Evolutionary conservation across 2,329 filamentous ascomycete species (phyloP).

Genomic region (Ceratocystis albifundus): DNA sequence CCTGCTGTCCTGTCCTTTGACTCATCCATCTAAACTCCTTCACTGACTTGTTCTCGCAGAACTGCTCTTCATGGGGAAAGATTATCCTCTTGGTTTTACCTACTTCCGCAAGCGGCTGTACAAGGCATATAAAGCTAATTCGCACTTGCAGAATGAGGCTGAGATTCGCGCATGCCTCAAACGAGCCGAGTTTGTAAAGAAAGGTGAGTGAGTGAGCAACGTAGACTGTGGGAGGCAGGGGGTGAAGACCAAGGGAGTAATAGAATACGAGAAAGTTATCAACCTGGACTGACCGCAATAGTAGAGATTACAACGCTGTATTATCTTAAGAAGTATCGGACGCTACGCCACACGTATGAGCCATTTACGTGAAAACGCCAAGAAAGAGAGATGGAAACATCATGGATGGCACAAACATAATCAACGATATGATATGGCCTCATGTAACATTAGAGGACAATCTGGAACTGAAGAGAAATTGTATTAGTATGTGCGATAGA

Average conservation of each 20-base stretch:
- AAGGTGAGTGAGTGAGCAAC: conserved; percentile 51
- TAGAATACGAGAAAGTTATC: too few relatives aligned
- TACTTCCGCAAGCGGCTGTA: conserved; percentile 77
- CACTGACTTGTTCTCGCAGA: conserved; percentile 40
- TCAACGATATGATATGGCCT: too few relatives aligned
- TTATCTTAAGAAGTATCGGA: conserved; percentile 83
- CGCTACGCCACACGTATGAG: conserved; percentile 72
- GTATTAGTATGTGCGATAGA: neutral
- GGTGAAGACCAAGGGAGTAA: neutral
- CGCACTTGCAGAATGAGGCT: conserved; percentile 55
- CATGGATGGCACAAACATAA: neutral
- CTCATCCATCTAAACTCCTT: neutral
- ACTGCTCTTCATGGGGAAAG: conserved; percentile 68
- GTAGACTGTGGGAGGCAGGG: neutral
- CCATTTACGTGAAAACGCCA: conserved; percentile 21
- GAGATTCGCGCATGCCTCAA: conserved; percentile 66
- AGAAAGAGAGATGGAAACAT: conserved; percentile 4
- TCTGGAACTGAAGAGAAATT: neutral
- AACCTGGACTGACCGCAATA: conserved; percentile 9
- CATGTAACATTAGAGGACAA: neutral
- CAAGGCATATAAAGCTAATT: conserved; percentile 70
- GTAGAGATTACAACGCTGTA: conserved; percentile 89
- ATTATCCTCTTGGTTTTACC: conserved; percentile 70
- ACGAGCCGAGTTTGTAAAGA: conserved; percentile 78
- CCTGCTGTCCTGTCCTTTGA: neutral